phyloP scores from a whole-genome alignment of 441 rosid species.

The Croton laevigatus region DNA sequence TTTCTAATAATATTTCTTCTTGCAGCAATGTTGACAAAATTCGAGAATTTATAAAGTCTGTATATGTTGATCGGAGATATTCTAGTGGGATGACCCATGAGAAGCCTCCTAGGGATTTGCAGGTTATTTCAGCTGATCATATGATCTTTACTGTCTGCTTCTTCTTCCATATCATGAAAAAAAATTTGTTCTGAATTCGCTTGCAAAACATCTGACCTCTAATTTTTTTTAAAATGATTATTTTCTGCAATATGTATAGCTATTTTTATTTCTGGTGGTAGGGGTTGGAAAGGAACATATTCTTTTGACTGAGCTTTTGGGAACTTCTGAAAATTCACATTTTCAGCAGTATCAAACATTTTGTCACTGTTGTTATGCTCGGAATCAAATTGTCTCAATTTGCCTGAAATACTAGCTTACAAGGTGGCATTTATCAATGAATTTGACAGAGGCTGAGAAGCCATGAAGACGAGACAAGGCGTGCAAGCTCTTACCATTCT shows the following conservation, averaged over 20 bases:
- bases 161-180: neutral
- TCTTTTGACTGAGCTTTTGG: neutral
- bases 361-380: conserved; percentile 14
- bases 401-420: conserved; percentile 25
- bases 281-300: neutral
- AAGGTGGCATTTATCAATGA: conserved; percentile 23
- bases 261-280: neutral
- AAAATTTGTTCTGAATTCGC: neutral
- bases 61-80: conserved; percentile 76
- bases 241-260: neutral
- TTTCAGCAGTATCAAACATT: conserved; percentile 2
- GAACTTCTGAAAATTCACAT: neutral
- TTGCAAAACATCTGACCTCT: neutral
- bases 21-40: conserved; percentile 71
- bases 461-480: conserved; percentile 62
- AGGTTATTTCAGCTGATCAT: conserved; percentile 41
- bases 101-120: conserved; percentile 70
- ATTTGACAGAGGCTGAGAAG: conserved; percentile 57
- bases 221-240: neutral
- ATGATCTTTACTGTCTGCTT: neutral
- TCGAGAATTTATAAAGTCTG: conserved; percentile 81
- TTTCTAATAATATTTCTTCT: conserved; percentile 20
- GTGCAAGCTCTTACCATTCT: conserved; percentile 97
- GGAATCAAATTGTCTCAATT: conserved; percentile 15
- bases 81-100: conserved; percentile 63